These are phyloP conservation scores for Emericellopsis atlantica DNA, from an alignment of 2,329 filamentous ascomycete genomes.

Conservation along the genomic window DNA sequence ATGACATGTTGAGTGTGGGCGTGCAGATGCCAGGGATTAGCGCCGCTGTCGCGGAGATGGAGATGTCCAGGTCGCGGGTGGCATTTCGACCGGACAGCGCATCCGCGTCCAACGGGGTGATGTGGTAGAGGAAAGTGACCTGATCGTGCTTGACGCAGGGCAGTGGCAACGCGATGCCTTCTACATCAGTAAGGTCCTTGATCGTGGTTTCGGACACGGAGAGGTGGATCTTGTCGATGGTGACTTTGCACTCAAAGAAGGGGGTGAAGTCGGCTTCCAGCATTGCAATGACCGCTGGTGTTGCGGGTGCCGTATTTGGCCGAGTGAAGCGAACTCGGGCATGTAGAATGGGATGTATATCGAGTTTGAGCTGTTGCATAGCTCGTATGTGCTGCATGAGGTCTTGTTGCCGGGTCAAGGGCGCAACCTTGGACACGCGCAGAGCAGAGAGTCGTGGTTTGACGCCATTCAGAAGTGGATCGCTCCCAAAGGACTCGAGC, in stretches of 20 bases:
- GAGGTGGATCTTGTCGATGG: slow-evolving; percentile 46
- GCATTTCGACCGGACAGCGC: slow-evolving; percentile 31
- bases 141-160: slow-evolving; percentile 61
- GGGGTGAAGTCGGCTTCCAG: slow-evolving; percentile 64
- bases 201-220: slow-evolving; percentile 44
- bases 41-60: slow-evolving; percentile 46
- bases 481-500: slow-evolving; percentile 59
- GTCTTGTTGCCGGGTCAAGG: slow-evolving; percentile 49
- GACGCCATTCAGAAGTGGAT: slow-evolving; percentile 48
- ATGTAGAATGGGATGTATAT: slow-evolving; percentile 57
- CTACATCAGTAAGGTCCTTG: slow-evolving; percentile 40
- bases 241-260: slow-evolving; percentile 54
- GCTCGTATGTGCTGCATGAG: slow-evolving; percentile 51
- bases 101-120: slow-evolving; percentile 27
- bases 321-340: slow-evolving; percentile 61
- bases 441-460: slow-evolving; percentile 59
- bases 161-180: slow-evolving; percentile 38
- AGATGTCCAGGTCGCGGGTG: slow-evolving; percentile 42
- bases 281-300: slow-evolving; percentile 52
- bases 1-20: slow-evolving; percentile 51
- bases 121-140: slow-evolving; percentile 60
- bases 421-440: slow-evolving; percentile 62
- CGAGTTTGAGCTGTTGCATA: slow-evolving; percentile 48
- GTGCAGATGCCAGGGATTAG: slow-evolving; percentile 43
- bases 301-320: slow-evolving; percentile 43